Evolutionary conservation across 2,329 filamentous ascomycete species (phyloP), one percentile per base, ranked within the genome.

Genomic region (Coniochaeta sp.): DNA sequence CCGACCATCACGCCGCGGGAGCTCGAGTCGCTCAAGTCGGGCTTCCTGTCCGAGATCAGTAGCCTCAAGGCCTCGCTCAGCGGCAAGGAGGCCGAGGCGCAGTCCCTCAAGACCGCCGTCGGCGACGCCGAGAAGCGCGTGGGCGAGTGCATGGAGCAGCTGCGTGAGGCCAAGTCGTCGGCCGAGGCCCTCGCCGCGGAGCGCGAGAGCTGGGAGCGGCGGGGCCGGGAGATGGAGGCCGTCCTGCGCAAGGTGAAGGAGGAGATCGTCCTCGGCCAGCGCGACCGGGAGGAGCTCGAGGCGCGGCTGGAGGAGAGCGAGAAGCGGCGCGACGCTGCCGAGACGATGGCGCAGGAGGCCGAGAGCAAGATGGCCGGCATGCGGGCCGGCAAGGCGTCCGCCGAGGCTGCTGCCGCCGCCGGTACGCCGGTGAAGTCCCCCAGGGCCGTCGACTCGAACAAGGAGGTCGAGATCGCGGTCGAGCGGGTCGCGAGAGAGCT

Each of bases 401-500:
- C 76, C 55, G 72, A 80, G 64, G 65, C 64, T 8, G 55, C 54
- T n/a, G 64, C 65, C 6, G 62, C 62, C 59, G 62, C 12, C 63
- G 59, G 55, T 50, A 62, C 9, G 65, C 67, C 62, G 59, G 65
- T 62, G 73, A 75, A 70, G 65, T 71, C 65, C 56, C 62, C 70
- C 28, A 52, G 24, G 47, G 66, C 70, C 30, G 64, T 72, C 7
- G 55, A 42, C 8, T 63, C 65, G n/a, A 67, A 69, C 62, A 66
- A 64, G 60, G 91, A 96, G 64, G 89, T 96, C 57, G 93, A 97
- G 70, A 81, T 90, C 52, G 89, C 89, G 1, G 89, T 93, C 24
- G 91, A 96, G 74, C 91, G 93, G 65, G 92, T 98, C 44, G 93
- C 93, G n/a, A 85, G 91, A 32, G 95, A 99, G 71, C 82, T 99